phyloP scores from a whole-genome alignment of 2,329 filamentous ascomycete genomes.

The Phialophora tarda region DNA sequence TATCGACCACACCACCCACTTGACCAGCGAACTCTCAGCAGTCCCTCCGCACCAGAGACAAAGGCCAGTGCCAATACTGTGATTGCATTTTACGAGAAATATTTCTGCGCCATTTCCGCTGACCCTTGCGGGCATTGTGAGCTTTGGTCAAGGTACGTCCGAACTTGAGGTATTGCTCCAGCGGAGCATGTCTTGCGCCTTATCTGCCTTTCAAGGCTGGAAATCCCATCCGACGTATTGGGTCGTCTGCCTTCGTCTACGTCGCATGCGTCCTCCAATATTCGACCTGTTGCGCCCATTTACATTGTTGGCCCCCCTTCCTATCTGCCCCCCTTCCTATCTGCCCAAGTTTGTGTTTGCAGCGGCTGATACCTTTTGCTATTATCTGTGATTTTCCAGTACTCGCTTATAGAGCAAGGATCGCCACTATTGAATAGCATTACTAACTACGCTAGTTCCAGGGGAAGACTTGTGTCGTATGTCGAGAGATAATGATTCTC shows the following conservation, averaged over 20 bases:
- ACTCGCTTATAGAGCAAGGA: neutral
- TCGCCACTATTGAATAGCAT: neutral
- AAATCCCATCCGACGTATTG: slow-evolving; percentile 3
- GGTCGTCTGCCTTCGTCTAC: neutral
- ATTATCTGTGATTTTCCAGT: neutral
- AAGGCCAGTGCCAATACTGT: neutral
- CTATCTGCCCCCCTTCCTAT: neutral
- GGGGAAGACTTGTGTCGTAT: slow-evolving; percentile 31
- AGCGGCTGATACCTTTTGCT: neutral
- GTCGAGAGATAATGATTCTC: slow-evolving; percentile 34
- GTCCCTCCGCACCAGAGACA: neutral
- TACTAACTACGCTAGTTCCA: slow-evolving; percentile 22
- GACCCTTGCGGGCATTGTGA: neutral
- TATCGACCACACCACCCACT: slow-evolving; percentile 10
- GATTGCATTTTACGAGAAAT: neutral
- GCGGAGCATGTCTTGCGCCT: neutral
- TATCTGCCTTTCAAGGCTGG: slow-evolving; percentile 11
- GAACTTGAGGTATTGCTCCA: neutral
- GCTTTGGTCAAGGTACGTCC: neutral
- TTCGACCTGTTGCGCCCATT: neutral
- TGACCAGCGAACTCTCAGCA: neutral
- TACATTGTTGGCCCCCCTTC: neutral
- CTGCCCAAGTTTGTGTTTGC: neutral
- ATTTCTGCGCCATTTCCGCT: neutral
- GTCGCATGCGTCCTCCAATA: neutral